Evolutionary conservation across 257 asterid genomes (phyloP).

Genomic region (Linderniella brevidens): DNA sequence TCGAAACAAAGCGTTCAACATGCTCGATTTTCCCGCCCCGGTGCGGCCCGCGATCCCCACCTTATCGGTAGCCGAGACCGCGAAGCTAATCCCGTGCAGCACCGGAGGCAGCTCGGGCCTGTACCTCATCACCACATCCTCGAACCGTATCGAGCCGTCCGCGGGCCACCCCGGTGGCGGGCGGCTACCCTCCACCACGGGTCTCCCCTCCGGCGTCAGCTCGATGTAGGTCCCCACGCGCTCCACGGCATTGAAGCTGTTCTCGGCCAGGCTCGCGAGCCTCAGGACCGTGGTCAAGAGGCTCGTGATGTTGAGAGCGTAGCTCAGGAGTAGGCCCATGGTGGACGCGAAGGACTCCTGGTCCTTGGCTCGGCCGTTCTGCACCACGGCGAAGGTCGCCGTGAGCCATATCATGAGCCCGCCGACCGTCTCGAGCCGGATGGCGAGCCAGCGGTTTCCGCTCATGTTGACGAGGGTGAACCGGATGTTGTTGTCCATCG

Average conservation of each 20-base stretch:
- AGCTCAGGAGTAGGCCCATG: conserved; percentile 94
- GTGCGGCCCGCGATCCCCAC: conserved; percentile 97
- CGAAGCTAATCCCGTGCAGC: conserved; percentile 74
- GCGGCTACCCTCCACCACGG: conserved; percentile 33
- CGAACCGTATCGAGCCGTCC: conserved; percentile 63
- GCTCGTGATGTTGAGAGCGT: conserved; percentile 74
- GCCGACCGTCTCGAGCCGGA: conserved; percentile 84
- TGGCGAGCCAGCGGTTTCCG: conserved; percentile 92
- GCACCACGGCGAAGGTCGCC: conserved; percentile 92
- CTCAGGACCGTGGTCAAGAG: conserved; percentile 68
- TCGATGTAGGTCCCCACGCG: conserved; percentile 87
- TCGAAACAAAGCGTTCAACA: conserved; percentile 91
- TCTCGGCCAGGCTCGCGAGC: conserved; percentile 88
- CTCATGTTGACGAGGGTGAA: conserved; percentile 86
- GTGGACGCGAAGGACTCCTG: conserved; percentile 88
- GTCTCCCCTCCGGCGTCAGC: conserved; percentile 64
- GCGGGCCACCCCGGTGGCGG: conserved; percentile 99
- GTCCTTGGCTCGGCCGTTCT: conserved; percentile 75
- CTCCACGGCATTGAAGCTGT: conserved; percentile 88
- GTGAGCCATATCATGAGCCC: conserved; percentile 96
- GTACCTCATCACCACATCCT: conserved; percentile 68
- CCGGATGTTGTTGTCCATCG: conserved; percentile 83
- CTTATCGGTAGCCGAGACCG: conserved; percentile 71
- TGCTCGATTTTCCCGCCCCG: conserved; percentile 97
- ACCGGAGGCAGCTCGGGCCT: conserved; percentile 98